Evolutionary conservation across 805 yeast genomes (phyloP).

Genomic region (Candida berthetii): DNA sequence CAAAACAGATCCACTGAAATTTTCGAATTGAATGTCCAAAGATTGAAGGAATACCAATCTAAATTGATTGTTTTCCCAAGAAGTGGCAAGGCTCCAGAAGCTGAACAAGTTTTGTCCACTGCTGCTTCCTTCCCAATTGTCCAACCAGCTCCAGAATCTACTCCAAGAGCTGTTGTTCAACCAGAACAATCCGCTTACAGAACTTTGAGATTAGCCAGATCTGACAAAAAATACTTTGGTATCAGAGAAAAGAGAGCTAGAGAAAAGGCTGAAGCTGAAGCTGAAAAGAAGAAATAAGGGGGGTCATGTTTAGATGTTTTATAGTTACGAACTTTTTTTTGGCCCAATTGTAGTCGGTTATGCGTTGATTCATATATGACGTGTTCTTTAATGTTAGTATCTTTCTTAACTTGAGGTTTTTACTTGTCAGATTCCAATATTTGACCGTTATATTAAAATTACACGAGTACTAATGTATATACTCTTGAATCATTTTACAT

Average conservation of each 20-base stretch:
- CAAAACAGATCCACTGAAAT: constrained; percentile 96
- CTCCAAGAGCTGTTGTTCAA: constrained; percentile 78
- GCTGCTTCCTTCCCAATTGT: constrained; percentile 88
- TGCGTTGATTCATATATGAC: too few relatives aligned
- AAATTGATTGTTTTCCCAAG: constrained; percentile 95
- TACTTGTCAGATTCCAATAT: too few relatives aligned
- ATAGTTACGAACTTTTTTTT: neutral
- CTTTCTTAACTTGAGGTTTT: too few relatives aligned
- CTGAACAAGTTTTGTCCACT: constrained; percentile 67
- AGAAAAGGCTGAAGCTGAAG: constrained; percentile 98
- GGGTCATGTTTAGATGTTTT: neutral
- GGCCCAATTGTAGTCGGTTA: neutral
- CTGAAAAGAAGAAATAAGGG: constrained; percentile 96
- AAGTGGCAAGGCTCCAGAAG: constrained; percentile 78
- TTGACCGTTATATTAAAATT: too few relatives aligned
- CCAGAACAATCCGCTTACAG: constrained; percentile 78
- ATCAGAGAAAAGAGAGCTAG: constrained; percentile 96
- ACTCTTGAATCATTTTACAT: too few relatives aligned
- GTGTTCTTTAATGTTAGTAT: too few relatives aligned
- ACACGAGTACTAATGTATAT: too few relatives aligned
- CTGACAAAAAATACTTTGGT: constrained; percentile 92
- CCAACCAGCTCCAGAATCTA: constrained; percentile 66
- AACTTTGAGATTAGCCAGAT: constrained; percentile 93
- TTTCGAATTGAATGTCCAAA: constrained; percentile 89
- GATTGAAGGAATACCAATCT: constrained; percentile 93